phyloP scores from a whole-genome alignment of 139 green algal genomes.

The Haematococcus sp. region DNA sequence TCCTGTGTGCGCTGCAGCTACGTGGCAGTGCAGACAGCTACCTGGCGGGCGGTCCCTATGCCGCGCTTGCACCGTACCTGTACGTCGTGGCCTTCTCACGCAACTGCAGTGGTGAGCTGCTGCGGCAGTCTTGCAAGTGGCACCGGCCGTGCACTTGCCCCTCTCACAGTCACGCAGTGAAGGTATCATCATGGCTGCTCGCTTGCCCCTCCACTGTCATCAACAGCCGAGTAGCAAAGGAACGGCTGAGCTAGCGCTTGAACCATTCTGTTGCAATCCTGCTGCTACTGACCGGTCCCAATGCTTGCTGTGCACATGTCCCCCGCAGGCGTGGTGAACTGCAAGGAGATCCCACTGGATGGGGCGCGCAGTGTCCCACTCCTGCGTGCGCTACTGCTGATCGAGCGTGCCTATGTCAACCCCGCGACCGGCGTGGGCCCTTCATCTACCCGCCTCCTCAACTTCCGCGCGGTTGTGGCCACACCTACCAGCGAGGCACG shows the following conservation, averaged over 20 bases:
- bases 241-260: background rate
- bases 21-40: slow-evolving; percentile 15
- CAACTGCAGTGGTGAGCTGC: slow-evolving; percentile 15
- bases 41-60: slow-evolving; percentile 24
- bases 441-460: too few species aligned
- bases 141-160: too few species aligned
- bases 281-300: background rate
- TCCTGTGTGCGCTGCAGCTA: slow-evolving; percentile 15
- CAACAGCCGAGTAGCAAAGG: too few species aligned
- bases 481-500: too few species aligned
- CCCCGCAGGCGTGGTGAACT: slow-evolving; percentile 8
- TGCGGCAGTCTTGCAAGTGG: too few species aligned
- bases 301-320: background rate
- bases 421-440: slow-evolving; percentile 22
- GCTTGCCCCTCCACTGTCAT: too few species aligned
- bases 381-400: slow-evolving; percentile 15
- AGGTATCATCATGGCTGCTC: background rate
- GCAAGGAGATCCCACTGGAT: slow-evolving; percentile 27
- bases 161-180: too few species aligned
- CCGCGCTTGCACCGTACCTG: slow-evolving; percentile 3
- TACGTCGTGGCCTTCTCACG: slow-evolving; percentile 21
- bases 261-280: background rate
- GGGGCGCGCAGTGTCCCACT: slow-evolving; percentile 25
- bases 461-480: too few species aligned
- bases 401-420: slow-evolving; percentile 28